Conservation (phyloP, 2,329 filamentous ascomycete species). For the Monosporascus sp. region DNA sequence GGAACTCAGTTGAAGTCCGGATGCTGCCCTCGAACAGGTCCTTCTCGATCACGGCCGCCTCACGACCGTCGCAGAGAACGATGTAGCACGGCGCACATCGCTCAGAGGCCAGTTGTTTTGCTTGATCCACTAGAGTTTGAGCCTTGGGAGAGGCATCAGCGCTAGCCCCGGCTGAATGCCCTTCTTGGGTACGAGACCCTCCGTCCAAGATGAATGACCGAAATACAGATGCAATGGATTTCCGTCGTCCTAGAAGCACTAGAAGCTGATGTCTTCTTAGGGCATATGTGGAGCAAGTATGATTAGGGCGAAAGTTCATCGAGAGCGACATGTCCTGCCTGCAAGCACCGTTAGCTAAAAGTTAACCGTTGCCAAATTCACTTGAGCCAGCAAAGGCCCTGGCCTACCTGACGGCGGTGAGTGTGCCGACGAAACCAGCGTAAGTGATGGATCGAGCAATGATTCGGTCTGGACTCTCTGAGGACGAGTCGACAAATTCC, state of each 20-base stretch:
- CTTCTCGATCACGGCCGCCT: slow-evolving; percentile 50
- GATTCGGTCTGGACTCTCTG: slow-evolving; percentile 26
- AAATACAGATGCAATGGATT: slow-evolving; percentile 48
- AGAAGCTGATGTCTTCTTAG: slow-evolving; percentile 44
- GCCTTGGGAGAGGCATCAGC: background rate
- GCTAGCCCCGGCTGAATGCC: background rate
- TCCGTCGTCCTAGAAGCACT: slow-evolving; percentile 48
- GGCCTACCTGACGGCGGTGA: slow-evolving; percentile 43
- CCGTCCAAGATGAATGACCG: slow-evolving; percentile 27
- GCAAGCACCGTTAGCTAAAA: background rate
- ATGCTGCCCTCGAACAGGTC: slow-evolving; percentile 42
- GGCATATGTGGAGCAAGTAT: slow-evolving; percentile 35
- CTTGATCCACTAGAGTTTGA: slow-evolving; percentile 1
- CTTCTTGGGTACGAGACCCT: background rate
- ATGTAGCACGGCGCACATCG: slow-evolving; percentile 53
- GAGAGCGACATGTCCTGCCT: slow-evolving; percentile 40
- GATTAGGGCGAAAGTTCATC: slow-evolving; percentile 46
- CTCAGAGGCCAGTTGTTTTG: slow-evolving; percentile 27
- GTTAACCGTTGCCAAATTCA: background rate
- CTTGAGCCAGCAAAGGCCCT: background rate
- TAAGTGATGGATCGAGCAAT: slow-evolving; percentile 45
- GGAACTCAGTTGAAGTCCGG: slow-evolving; percentile 43
- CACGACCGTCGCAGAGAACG: slow-evolving; percentile 45
- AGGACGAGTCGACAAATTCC: slow-evolving; percentile 37
- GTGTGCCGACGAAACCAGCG: slow-evolving; percentile 45